Base-by-base conservation (phyloP, 2,329 filamentous ascomycete genomes). In the Fusarium palustre region DNA sequence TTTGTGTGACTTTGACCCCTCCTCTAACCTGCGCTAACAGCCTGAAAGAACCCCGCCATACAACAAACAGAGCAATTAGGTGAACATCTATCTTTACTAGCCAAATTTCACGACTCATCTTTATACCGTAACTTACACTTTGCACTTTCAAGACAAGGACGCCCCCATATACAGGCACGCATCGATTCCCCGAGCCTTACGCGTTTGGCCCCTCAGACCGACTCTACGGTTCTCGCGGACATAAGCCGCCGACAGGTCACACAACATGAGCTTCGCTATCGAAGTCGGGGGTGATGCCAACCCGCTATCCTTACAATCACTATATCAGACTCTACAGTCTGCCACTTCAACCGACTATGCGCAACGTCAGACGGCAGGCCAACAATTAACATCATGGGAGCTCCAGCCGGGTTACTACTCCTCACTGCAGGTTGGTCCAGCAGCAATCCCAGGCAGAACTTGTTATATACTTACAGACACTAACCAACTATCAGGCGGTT, bases 231-330 rank as follows among this genome's bases (percentile, higher is more conserved):
- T 64, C 64, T 57, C 25, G 59, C 57, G 60, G 72, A 70, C 64
- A 64, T 55, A 64, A 59, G 68, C 64, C 48, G 36, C 56, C 28
- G 50, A 60, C 59, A 62, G 72, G 65, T 63, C 63, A 65, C 63
- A 65, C 61, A 77, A 64, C 75, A 93, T 93, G 91, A 88, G 84
- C 77, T 90, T 90, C 78, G 81, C 87, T 64, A 89, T 97, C 76
- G 93, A 97, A 82, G 89, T 93, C 63, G 87, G 92, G 9, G 94
- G 92, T 69, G 93, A 96, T 81, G 91, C 93, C 45, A 93, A 86
- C 71, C 91, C 92, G 56, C 82, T 94, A 67, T 89, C 80, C 62
- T 79, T 86, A 60, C 83, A 86, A 61, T 87, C 90, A 76, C 85
- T 94, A 28, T 89, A 88, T 75, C 86, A 87, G 68, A 86, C 87